Conservation (phyloP, 768 basidiomycete genomes). For the Lactifluus rugatus region DNA sequence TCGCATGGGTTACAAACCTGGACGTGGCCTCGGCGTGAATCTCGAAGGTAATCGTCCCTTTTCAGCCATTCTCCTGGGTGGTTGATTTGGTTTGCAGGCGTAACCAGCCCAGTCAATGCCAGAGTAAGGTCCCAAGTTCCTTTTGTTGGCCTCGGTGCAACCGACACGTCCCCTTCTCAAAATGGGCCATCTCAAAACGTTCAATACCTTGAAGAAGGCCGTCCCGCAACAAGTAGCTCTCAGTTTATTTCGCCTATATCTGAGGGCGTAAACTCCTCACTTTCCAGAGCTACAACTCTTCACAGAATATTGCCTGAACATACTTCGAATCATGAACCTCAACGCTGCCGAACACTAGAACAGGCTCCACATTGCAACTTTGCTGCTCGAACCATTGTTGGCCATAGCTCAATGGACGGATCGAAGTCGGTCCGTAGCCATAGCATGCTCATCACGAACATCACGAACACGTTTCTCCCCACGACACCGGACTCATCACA, state of each 20-base stretch:
- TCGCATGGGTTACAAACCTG: slow-evolving; percentile 19
- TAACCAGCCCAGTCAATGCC: slow-evolving; percentile 12
- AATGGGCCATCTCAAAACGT: background rate
- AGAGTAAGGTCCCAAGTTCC: background rate
- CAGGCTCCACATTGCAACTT: background rate
- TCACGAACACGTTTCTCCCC: background rate
- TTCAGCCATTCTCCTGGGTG: slow-evolving; percentile 9
- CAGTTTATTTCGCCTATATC: background rate
- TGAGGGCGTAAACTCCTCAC: background rate
- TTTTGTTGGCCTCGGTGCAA: slow-evolving; percentile 6
- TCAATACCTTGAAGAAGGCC: background rate
- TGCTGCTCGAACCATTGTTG: background rate
- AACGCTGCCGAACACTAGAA: no score
- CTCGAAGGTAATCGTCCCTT: slow-evolving; percentile 16
- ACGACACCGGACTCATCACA: background rate
- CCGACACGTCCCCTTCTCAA: background rate
- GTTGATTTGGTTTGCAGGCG: slow-evolving; percentile 13
- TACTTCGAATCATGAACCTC: background rate
- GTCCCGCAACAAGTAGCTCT: background rate
- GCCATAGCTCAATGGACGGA: background rate
- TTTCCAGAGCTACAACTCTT: background rate
- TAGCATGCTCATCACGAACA: background rate
- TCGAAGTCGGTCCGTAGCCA: background rate
- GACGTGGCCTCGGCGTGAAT: slow-evolving; percentile 16
- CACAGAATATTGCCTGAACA: background rate